phyloP scores from a whole-genome alignment of 164 flowering plant species.

The Houttuynia cordata region DNA sequence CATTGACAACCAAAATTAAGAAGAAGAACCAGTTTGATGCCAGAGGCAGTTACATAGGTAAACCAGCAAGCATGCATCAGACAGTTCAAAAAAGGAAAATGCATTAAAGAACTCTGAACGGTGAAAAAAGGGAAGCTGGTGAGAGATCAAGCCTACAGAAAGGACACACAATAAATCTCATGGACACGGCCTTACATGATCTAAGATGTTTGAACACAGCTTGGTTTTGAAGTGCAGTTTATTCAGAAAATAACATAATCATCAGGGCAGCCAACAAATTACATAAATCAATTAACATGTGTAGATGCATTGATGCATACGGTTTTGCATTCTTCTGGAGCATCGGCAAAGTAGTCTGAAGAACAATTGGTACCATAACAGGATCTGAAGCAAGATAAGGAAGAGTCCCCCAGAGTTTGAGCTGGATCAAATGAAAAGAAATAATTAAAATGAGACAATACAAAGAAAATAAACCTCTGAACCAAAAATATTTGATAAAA shows the following conservation, averaged over 20 bases:
- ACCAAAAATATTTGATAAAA: not conserved
- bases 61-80: too few relatives aligned
- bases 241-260: not conserved
- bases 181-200: too few relatives aligned
- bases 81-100: too few relatives aligned
- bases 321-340: conserved; percentile 49
- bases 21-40: too few relatives aligned
- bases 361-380: conserved; percentile 61
- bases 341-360: conserved; percentile 80
- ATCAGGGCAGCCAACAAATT: not conserved
- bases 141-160: too few relatives aligned
- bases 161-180: too few relatives aligned
- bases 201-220: not conserved
- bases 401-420: conserved; percentile 61
- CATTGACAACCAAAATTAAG: too few relatives aligned
- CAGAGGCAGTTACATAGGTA: too few relatives aligned
- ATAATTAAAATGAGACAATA: not conserved
- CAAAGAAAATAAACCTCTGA: not conserved
- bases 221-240: not conserved
- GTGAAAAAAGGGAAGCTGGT: too few relatives aligned
- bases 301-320: conserved; percentile 27
- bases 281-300: not conserved
- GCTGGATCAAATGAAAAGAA: conserved; percentile 32
- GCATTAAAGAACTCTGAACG: too few relatives aligned
- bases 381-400: conserved; percentile 80